phyloP scores from a whole-genome alignment of 257 asterid genomes.

The Leptodermis oblonga region DNA sequence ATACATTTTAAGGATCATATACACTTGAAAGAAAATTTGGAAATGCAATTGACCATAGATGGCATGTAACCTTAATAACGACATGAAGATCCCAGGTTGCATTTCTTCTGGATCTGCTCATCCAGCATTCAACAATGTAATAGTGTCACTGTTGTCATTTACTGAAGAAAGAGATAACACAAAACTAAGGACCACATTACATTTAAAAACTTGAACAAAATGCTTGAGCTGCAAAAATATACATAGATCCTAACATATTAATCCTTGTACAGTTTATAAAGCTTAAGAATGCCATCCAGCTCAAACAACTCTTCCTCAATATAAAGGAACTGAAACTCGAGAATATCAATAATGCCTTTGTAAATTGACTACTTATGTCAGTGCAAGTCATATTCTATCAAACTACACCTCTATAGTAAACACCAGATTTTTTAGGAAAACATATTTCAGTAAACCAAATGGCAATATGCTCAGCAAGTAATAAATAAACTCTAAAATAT shows the following conservation, averaged over 20 bases:
- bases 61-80: constrained; percentile 50
- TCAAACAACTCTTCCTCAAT: no score
- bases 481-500: no score
- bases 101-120: constrained; percentile 91
- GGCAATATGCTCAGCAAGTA: no score
- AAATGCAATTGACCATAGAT: background rate
- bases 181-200: background rate
- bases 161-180: constrained; percentile 41
- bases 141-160: constrained; percentile 66
- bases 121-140: constrained; percentile 71
- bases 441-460: no score
- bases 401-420: no score
- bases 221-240: background rate
- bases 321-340: no score
- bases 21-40: constrained; percentile 1
- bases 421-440: no score
- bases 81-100: constrained; percentile 83
- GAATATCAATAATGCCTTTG: no score
- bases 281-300: background rate
- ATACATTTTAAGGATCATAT: constrained; percentile 11
- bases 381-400: no score
- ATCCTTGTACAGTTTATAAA: background rate
- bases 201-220: background rate
- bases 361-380: no score
- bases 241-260: background rate